phyloP scores from a whole-genome alignment of 352 stramenopile species.

The Globisporangium heterothallicum region DNA sequence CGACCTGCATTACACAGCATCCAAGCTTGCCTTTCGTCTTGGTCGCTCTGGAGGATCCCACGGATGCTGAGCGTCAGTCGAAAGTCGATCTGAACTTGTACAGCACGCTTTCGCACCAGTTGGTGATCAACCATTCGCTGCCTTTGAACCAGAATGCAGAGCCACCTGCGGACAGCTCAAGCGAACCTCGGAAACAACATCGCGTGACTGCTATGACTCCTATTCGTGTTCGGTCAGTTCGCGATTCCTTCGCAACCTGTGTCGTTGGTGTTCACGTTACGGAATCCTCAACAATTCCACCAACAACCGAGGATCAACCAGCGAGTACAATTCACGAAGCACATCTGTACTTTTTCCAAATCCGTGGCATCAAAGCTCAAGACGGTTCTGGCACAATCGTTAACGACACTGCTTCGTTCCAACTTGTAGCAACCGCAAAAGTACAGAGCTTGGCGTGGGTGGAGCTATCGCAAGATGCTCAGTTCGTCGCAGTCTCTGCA shows the following conservation, averaged over 20 bases:
- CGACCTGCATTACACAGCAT: constrained; percentile 2
- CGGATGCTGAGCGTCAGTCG: not conserved
- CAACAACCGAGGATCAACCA: not conserved
- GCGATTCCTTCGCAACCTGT: not conserved
- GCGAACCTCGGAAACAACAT: not conserved
- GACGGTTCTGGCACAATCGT: not conserved
- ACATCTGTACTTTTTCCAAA: constrained; percentile 1
- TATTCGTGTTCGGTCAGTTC: not conserved
- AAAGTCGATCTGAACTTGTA: not conserved
- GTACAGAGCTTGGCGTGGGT: constrained; percentile 8
- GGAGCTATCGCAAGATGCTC: constrained; percentile 23
- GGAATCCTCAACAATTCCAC: not conserved
- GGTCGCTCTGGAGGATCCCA: not conserved
- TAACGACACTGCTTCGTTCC: not conserved
- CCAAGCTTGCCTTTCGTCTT: constrained; percentile 7
- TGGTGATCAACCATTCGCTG: not conserved
- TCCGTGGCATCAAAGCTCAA: not conserved
- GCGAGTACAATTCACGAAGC: not conserved
- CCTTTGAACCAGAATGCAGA: not conserved
- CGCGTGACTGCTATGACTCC: constrained; percentile 6
- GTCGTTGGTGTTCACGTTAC: constrained; percentile 3
- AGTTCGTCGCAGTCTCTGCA: constrained; percentile 19
- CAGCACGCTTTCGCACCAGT: not conserved
- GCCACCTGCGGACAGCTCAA: not conserved
- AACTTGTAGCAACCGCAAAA: constrained; percentile 2